These are phyloP conservation scores for Parafenestella ontariensis DNA, from an alignment of 2,329 filamentous ascomycete species.

Conservation along the genomic window DNA sequence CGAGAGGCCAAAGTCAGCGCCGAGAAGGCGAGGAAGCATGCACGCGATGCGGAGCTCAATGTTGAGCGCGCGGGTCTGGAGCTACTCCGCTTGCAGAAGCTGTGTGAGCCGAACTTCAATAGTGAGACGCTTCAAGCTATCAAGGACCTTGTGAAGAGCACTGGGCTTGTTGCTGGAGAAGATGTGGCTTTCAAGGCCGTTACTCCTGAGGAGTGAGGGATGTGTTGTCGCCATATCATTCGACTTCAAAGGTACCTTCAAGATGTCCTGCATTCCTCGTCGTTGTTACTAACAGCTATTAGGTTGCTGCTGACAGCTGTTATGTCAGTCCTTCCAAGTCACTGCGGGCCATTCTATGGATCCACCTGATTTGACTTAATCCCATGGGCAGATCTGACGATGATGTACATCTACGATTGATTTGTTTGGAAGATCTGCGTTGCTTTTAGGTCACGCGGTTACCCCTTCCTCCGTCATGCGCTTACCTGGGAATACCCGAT, in stretches of 20 bases:
- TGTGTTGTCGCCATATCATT: not conserved
- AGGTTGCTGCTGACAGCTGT: not conserved
- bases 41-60: constrained; percentile 29
- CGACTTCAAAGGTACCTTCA: not conserved
- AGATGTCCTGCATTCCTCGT: not conserved
- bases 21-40: constrained; percentile 26
- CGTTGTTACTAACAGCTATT: not conserved
- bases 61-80: constrained; percentile 14
- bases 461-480: not conserved
- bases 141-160: constrained; percentile 8
- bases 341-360: not conserved
- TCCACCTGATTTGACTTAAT: not conserved
- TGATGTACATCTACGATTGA: not conserved
- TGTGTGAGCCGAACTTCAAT: constrained; percentile 20
- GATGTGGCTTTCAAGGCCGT: not conserved
- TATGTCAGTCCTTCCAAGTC: not conserved
- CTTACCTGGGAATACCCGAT: not conserved
- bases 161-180: not conserved
- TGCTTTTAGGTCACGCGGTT: not conserved
- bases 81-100: constrained; percentile 12
- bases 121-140: constrained; percentile 16
- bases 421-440: not conserved
- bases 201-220: not conserved
- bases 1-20: constrained; percentile 27
- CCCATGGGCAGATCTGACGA: not conserved